Evolutionary conservation across 1,284 basidiomycete genomes (phyloP).

Genomic region (Cryptococcus sp.): DNA sequence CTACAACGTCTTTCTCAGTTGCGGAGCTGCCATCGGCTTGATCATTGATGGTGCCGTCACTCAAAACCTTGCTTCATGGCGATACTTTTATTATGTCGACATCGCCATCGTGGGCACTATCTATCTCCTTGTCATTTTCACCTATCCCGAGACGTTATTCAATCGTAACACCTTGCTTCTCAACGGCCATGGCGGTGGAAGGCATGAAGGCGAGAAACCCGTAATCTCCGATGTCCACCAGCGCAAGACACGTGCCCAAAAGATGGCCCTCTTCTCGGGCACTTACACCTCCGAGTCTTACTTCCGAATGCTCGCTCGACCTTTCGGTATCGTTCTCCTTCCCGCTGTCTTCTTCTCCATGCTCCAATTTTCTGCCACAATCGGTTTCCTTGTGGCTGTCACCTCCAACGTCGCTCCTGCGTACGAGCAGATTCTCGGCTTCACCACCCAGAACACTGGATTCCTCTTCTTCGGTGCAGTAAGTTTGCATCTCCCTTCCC

Average conservation of each 20-base stretch:
- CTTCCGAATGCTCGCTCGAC: not conserved
- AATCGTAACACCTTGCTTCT: not conserved
- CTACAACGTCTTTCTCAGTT: slow-evolving; percentile 2
- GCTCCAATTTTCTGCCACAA: not conserved
- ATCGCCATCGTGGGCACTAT: not conserved
- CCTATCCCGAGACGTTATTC: not conserved
- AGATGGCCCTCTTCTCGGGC: not conserved
- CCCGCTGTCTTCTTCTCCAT: slow-evolving; percentile 1
- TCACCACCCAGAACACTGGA: not conserved
- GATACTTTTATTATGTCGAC: slow-evolving; percentile 1
- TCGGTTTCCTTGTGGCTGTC: not conserved
- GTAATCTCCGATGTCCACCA: not conserved
- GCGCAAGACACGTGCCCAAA: not conserved
- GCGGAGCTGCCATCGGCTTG: not conserved
- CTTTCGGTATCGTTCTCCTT: not conserved
- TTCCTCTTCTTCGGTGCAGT: not conserved
- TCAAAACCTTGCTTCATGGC: not conserved
- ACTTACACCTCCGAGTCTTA: not conserved
- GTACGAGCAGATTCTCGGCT: not conserved
- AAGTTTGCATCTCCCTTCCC: not conserved
- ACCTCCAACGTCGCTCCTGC: not conserved
- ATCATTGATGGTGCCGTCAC: not conserved
- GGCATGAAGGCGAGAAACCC: not conserved
- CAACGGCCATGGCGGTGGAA: not conserved
- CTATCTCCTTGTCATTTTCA: not conserved